These are phyloP conservation scores for Arthrocladium fulminans DNA, from an alignment of 2,329 filamentous ascomycete genomes.

Conservation along the genomic window DNA sequence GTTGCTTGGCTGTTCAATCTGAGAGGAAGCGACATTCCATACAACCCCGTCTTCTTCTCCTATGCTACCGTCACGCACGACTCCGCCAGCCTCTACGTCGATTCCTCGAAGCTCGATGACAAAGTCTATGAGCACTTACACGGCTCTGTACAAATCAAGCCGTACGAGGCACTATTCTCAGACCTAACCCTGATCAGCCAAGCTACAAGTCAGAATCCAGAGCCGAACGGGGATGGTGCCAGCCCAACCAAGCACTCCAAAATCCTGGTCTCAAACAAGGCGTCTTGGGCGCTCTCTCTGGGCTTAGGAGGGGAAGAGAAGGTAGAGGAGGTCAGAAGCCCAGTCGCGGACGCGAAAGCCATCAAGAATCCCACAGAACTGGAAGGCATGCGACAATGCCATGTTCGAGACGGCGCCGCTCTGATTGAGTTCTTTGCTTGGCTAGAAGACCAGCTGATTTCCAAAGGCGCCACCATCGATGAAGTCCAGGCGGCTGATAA, in stretches of 20 bases:
- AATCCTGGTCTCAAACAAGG: conserved; percentile 77
- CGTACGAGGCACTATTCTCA: conserved; percentile 72
- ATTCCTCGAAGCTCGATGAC: conserved; percentile 64
- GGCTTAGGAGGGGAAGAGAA: conserved; percentile 76
- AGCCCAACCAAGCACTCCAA: conserved; percentile 44
- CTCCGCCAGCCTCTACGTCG: conserved; percentile 71
- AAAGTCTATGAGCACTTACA: conserved; percentile 62
- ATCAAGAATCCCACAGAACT: conserved; percentile 87
- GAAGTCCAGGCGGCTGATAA: conserved; percentile 91
- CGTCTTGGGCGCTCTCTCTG: conserved; percentile 86
- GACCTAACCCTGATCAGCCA: conserved; percentile 61
- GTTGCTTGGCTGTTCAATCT: conserved; percentile 98
- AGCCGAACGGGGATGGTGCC: conserved; percentile 27
- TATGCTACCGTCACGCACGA: conserved; percentile 79
- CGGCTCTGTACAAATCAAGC: conserved; percentile 62
- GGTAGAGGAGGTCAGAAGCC: conserved; percentile 79
- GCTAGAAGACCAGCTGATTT: conserved; percentile 79
- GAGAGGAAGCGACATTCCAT: conserved; percentile 87
- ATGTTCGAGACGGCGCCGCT: conserved; percentile 86
- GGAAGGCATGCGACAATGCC: conserved; percentile 86
- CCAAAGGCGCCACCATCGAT: conserved; percentile 64
- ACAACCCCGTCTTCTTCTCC: conserved; percentile 97
- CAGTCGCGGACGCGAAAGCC: conserved; percentile 82
- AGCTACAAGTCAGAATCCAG: conserved; percentile 29
- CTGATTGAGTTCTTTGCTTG: conserved; percentile 90